Evolutionary conservation across 768 basidiomycete species (phyloP).

Genomic region (Rhizopogon roseolus): DNA sequence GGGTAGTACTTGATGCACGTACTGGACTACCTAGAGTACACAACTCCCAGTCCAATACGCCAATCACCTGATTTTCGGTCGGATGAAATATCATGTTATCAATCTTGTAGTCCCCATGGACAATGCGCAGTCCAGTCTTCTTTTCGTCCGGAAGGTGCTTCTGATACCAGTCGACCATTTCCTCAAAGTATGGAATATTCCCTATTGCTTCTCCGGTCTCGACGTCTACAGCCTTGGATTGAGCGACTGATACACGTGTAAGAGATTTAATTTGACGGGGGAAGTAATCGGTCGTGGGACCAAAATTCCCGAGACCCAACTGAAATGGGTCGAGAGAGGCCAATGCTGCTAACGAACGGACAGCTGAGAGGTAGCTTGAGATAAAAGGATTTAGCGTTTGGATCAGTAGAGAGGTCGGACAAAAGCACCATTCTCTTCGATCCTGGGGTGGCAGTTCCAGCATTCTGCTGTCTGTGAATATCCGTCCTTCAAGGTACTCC

Average conservation of each 20-base stretch:
- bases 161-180: conserved; percentile 74
- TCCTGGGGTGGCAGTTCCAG: conserved; percentile 58
- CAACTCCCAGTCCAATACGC: conserved; percentile 96
- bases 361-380: conserved; percentile 72
- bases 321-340: conserved; percentile 57
- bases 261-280: conserved; percentile 91
- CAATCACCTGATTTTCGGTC: conserved; percentile 87
- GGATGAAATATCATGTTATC: conserved; percentile 96
- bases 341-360: conserved; percentile 65
- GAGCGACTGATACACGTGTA: conserved; percentile 73
- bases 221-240: conserved; percentile 63
- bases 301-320: conserved; percentile 69
- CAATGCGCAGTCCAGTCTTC: conserved; percentile 74
- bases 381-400: background rate
- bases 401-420: too few species aligned
- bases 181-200: conserved; percentile 69
- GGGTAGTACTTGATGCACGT: conserved; percentile 19
- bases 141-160: conserved; percentile 71
- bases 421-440: conserved; percentile 63
- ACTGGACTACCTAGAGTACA: conserved; percentile 93
- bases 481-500: conserved; percentile 92
- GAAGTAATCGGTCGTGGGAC: conserved; percentile 77
- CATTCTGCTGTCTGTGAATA: conserved; percentile 85
- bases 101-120: conserved; percentile 98
- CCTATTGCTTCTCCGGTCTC: conserved; percentile 59